Evolutionary conservation across 345 rosid genomes (phyloP).

Genomic region (Gossypium thurberi): DNA sequence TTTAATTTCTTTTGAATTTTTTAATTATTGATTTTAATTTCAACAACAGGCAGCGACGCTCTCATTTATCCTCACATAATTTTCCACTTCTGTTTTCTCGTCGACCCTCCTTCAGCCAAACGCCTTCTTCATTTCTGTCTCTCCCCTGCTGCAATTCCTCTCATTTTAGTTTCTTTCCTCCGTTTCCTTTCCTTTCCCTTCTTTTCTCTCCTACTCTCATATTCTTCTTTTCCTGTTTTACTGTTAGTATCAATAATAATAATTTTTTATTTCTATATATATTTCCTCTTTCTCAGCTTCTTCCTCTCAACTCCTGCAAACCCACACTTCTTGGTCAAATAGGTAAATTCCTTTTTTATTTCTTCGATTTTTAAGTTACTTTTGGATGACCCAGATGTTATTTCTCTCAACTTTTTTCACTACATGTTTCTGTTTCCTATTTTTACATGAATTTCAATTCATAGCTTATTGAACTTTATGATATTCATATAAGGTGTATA

Average conservation of each 20-base stretch:
- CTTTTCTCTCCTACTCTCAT: neutral
- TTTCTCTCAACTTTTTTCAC: neutral
- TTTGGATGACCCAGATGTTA: constrained; percentile 4
- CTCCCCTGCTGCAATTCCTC: neutral
- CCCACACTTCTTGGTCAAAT: neutral
- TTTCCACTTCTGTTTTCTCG: neutral
- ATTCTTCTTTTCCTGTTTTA: neutral
- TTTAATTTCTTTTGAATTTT: too few species aligned
- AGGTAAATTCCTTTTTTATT: neutral
- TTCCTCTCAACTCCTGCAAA: neutral
- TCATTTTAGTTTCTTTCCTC: neutral
- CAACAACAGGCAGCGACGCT: neutral
- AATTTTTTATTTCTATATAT: neutral
- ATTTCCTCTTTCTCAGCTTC: neutral
- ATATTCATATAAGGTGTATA: neutral
- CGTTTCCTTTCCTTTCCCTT: neutral
- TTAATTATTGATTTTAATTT: neutral
- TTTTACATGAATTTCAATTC: neutral
- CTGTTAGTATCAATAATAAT: neutral
- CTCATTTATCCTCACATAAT: neutral
- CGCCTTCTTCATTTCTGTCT: neutral
- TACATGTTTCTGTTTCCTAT: neutral
- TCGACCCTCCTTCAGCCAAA: neutral
- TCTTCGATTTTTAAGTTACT: neutral
- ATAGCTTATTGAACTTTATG: neutral